Base-by-base conservation (phyloP, 2,329 filamentous ascomycete genomes). In the Penicillium decumbens region DNA sequence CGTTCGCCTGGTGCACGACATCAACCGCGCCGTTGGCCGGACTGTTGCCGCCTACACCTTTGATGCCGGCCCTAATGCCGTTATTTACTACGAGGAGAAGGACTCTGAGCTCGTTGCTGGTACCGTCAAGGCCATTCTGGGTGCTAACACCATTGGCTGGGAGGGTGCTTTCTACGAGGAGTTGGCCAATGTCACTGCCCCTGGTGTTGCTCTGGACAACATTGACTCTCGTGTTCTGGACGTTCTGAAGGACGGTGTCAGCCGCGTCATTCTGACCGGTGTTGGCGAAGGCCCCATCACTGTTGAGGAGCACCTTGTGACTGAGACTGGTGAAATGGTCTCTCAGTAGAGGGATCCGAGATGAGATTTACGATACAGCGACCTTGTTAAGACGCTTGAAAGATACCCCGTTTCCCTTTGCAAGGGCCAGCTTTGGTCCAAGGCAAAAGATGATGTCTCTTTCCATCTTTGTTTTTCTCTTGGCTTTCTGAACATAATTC, bases 1-100 rank as follows among this genome's bases (percentile, higher is more conserved):
- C 5, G 89, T 98, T 52, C 81, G 89, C 45, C 84, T 89, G 13
- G 91, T 96, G 27, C 90, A 98, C 75, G 80, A 84, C 60, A 88
- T 97, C 74, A 98, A 98, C 67, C 78, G 79, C 46, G 79, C 80
- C 23, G 89, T 87, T 4, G 90, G 89, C 46, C 85, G 83, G 73
- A 84, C 81, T 0, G 80, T 97, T 15, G 90, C 89, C 3, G 93
- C 93, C 3, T 98, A 98, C 72, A 98, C 93, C 0, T 98, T 97
- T 65, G 93, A 98, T 67, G 93, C 93, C 0, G 93, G 93, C 45
- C 93, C 93, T 47, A 98, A 98, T 73, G 90, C 90, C 35, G 95
- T 98, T 43, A 83, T 98, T 43, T 98, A 98, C 77, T 97, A 95
- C 67, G 80, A 91, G 35, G 87, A 91, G 66, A 79, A 91, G 76